Evolutionary conservation across 2,329 filamentous ascomycete species (phyloP).

Genomic region (Fusarium sp.): DNA sequence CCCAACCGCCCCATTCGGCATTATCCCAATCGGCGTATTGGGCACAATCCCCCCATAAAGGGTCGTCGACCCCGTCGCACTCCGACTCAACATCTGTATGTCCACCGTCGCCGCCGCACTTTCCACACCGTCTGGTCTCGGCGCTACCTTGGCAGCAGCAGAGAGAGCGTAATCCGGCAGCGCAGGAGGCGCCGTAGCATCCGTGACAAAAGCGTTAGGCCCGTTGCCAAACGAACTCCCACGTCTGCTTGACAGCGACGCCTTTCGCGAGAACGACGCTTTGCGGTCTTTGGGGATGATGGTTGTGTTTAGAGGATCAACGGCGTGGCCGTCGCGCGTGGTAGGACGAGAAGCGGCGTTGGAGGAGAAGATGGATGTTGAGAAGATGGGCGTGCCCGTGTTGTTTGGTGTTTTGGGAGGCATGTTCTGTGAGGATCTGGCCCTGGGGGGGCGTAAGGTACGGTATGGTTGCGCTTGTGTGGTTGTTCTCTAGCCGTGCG

Average conservation of each 20-base stretch:
- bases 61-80: constrained; percentile 49
- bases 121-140: constrained; percentile 32
- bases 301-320: constrained; percentile 37
- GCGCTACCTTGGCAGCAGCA: constrained; percentile 56
- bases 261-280: constrained; percentile 62
- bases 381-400: constrained; percentile 48
- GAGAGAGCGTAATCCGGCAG: constrained; percentile 63
- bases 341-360: constrained; percentile 45
- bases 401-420: constrained; percentile 39
- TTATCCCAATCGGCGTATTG: constrained; percentile 11
- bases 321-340: constrained; percentile 50
- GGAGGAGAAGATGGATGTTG: constrained; percentile 49
- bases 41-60: constrained; percentile 32
- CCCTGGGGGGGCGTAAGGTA: not conserved
- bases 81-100: constrained; percentile 56
- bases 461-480: not conserved
- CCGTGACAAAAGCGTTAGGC: constrained; percentile 52
- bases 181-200: constrained; percentile 60
- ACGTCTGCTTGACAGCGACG: constrained; percentile 59
- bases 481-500: constrained; percentile 4
- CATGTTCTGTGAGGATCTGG: constrained; percentile 18
- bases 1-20: constrained; percentile 34
- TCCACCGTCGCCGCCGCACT: constrained; percentile 44
- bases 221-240: constrained; percentile 51
- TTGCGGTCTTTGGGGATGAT: constrained; percentile 58